Base-by-base conservation (phyloP, 2,329 filamentous ascomycete species). In the Cordyceps cicadae region DNA sequence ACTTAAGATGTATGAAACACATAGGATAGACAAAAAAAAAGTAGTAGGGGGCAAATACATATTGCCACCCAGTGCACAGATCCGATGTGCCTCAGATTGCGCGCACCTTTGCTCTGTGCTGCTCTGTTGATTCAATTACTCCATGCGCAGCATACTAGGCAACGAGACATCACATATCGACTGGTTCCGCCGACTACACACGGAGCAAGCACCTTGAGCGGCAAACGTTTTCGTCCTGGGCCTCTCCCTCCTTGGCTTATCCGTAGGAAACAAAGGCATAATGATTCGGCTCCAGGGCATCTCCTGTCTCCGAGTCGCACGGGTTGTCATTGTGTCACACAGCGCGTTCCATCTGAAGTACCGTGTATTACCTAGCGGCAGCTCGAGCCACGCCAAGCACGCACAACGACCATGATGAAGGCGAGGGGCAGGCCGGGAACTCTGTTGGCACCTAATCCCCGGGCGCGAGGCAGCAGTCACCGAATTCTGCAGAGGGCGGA, bases 271-370 rank as follows among this genome's bases (percentile, higher is more conserved):
- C 29, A 56, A 56, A 56, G 54, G 43, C 41, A 21, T 34, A 24
- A 57, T 37, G 12, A 57, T 17, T 21, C 4, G 14, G 21, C 32
- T 37, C 19, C 19, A n/a, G 32, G 17, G 39, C 53, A 24, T 45
- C 53, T 39, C 43, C 12, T 24, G n/a, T 48, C 15, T 26, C 24
- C 46, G 26, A 26, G 55, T 58, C 46, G 24, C 55, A 50, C 46
- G 24, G 46, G 24, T 50, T 32, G 34, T 14, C 26, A 37, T 41
- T 19, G 55, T 58, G 46, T n/a, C 55, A 43, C 55, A 43, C 37
- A 7, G 15, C 32, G 43, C 37, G 46, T 53, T 59, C 49, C 56
- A 59, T 59, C 56, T 59, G 26, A 59, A 53, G 56, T 59, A 52
- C 56, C 24, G 9, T 39, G 56, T 52, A 46, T 24, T 17, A 26